Evolutionary conservation across 2,329 filamentous ascomycete genomes (phyloP), one percentile per base, ranked within the genome.

Genomic region (Exophiala mesophila): DNA sequence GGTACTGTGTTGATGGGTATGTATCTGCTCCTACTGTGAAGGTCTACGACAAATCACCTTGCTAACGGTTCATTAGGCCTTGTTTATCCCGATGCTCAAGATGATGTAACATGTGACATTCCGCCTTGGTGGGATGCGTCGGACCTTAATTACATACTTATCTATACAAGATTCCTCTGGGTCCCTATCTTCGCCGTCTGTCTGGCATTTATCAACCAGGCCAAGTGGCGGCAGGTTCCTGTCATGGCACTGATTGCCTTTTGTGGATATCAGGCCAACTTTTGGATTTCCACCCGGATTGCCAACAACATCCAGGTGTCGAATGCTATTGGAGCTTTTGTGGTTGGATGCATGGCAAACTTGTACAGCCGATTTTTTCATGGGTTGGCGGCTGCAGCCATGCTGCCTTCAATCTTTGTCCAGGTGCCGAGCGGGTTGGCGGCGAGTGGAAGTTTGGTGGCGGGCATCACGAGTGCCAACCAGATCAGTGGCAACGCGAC

Each of bases 391-490:
- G 88, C 88, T 0, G 86, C 87, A 0, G 83, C 85, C 1, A 86
- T 95, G 72, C 68, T 95, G 7, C 88, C 88, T 0, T 88, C 84
- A 4, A 94, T 95, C 50, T 94, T 94, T 50, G 76, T 80, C 2
- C 75, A 80, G 45, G 77, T 82, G 0, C 78, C 78, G 0, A 75
- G 70, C 2, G 78, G 77, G 1, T 63, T 82, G 2, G 74, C 77
- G 2, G 77, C 78, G 1, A 72, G 68, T 39, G 78, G 78, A 1
- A 72, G 68, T 3, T 58, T 82, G 13, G 69, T 82, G 2, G 67
- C 70, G 1, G 77, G 78, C 10, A 66, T 82, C 32, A 70, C 70
- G 7, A 73, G 69, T 3, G 77, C 78, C 0, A 46, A 56, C 19
- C 47, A 55, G 28, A 53, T 56, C 24, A 46, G 49, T 8, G 57